Evolutionary conservation across 2,329 filamentous ascomycete genomes (phyloP).

Genomic region (Ophiobolus disseminans): DNA sequence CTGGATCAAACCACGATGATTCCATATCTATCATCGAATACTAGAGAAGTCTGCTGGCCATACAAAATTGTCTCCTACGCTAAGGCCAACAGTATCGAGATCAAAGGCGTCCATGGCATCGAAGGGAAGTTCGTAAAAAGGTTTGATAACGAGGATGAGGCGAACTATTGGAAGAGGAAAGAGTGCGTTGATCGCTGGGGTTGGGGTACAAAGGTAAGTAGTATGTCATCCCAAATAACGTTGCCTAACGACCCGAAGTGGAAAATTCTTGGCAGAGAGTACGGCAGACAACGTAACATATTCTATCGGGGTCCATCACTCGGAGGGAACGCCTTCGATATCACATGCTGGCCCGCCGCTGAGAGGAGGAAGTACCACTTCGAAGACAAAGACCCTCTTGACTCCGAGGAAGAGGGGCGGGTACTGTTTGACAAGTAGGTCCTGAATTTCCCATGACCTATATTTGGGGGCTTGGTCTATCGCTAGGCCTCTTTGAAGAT

Average conservation of each 20-base stretch:
- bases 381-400: conserved; percentile 85
- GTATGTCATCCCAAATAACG: no score
- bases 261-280: no score
- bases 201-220: conserved; percentile 15
- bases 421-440: conserved; percentile 85
- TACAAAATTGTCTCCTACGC: conserved; percentile 6
- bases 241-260: no score
- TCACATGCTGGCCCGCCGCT: no score
- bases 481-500: conserved; percentile 63
- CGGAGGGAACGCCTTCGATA: no score
- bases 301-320: no score
- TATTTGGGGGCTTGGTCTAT: conserved; percentile 74
- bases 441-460: conserved; percentile 77
- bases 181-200: conserved; percentile 15
- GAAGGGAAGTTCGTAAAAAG: conserved; percentile 12
- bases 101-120: conserved; percentile 10
- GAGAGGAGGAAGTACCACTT: no score
- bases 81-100: conserved; percentile 3
- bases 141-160: conserved; percentile 8
- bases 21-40: conserved; percentile 4
- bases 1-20: conserved; percentile 2
- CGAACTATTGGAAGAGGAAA: conserved; percentile 10
- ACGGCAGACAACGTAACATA: no score
- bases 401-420: conserved; percentile 88
- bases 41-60: conserved; percentile 6